These are phyloP conservation scores for Elsinoe necatrix DNA, from an alignment of 2,329 filamentous ascomycete species.

Conservation along the genomic window DNA sequence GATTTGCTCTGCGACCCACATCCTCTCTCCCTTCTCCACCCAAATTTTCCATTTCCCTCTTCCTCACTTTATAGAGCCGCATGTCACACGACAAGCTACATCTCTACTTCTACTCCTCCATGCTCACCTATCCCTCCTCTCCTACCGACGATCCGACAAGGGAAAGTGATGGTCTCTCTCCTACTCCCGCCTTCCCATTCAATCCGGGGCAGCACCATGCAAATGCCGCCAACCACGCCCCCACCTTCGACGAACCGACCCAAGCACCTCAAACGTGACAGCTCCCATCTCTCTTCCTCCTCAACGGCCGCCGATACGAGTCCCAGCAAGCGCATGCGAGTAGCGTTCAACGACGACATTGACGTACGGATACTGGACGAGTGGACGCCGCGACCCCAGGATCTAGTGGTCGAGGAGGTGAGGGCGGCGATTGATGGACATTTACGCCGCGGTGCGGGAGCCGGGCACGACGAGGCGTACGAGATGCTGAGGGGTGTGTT, in stretches of 20 bases:
- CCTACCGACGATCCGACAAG: neutral
- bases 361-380: slow-evolving; percentile 39
- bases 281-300: slow-evolving; percentile 30
- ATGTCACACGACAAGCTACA: neutral
- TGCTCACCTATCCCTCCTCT: neutral
- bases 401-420: slow-evolving; percentile 54
- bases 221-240: slow-evolving; percentile 26
- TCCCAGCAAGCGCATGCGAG: slow-evolving; percentile 38
- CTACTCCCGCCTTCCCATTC: slow-evolving; percentile 17
- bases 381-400: slow-evolving; percentile 45
- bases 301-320: slow-evolving; percentile 25
- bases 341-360: slow-evolving; percentile 42
- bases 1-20: slow-evolving; percentile 1
- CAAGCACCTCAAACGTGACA: slow-evolving; percentile 30
- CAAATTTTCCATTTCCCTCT: neutral
- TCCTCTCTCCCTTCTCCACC: slow-evolving; percentile 8
- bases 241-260: slow-evolving; percentile 25
- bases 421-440: slow-evolving; percentile 39
- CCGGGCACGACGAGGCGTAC: slow-evolving; percentile 50
- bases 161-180: slow-evolving; percentile 28
- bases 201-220: slow-evolving; percentile 22
- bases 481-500: slow-evolving; percentile 49
- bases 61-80: neutral
- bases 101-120: neutral
- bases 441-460: slow-evolving; percentile 33